These are phyloP conservation scores for Pythium chondricola DNA, from an alignment of 352 stramenopile genomes.

Conservation along the genomic window DNA sequence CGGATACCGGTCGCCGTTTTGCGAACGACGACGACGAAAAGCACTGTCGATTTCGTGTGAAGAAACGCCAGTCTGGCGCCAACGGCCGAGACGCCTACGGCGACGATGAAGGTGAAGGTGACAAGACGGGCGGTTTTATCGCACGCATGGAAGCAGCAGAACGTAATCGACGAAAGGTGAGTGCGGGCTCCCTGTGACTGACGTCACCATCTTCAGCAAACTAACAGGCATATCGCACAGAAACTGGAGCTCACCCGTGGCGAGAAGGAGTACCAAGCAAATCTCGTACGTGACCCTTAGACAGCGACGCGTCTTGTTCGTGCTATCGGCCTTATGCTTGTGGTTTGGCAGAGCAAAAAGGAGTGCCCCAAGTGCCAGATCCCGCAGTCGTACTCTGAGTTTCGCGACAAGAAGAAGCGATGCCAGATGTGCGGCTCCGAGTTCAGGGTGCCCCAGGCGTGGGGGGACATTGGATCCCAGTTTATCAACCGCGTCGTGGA, in stretches of 20 bases:
- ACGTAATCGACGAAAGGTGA: slow-evolving; percentile 70
- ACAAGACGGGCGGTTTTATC: slow-evolving; percentile 40
- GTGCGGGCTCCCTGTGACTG: background rate
- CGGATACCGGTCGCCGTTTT: slow-evolving; percentile 37
- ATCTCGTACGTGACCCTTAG: slow-evolving; percentile 8
- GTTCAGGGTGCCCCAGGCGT: slow-evolving; percentile 67
- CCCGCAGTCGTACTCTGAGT: slow-evolving; percentile 74
- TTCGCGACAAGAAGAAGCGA: slow-evolving; percentile 83
- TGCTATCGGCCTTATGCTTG: too few species aligned
- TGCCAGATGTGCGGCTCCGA: slow-evolving; percentile 75
- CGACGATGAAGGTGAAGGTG: slow-evolving; percentile 25
- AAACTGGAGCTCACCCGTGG: slow-evolving; percentile 65
- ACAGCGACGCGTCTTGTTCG: background rate
- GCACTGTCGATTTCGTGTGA: slow-evolving; percentile 61
- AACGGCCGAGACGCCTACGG: slow-evolving; percentile 22
- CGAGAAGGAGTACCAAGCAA: slow-evolving; percentile 63
- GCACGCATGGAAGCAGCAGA: slow-evolving; percentile 75
- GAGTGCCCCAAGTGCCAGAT: slow-evolving; percentile 60
- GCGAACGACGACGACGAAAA: slow-evolving; percentile 64
- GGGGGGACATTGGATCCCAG: slow-evolving; percentile 57
- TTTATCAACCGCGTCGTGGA: slow-evolving; percentile 64
- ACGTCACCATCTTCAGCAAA: too few species aligned
- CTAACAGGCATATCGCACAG: too few species aligned
- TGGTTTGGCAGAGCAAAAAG: slow-evolving; percentile 65
- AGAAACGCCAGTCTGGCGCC: slow-evolving; percentile 20